These are phyloP conservation scores for Galerina marginata DNA, from an alignment of 768 basidiomycete genomes.

Conservation along the genomic window DNA sequence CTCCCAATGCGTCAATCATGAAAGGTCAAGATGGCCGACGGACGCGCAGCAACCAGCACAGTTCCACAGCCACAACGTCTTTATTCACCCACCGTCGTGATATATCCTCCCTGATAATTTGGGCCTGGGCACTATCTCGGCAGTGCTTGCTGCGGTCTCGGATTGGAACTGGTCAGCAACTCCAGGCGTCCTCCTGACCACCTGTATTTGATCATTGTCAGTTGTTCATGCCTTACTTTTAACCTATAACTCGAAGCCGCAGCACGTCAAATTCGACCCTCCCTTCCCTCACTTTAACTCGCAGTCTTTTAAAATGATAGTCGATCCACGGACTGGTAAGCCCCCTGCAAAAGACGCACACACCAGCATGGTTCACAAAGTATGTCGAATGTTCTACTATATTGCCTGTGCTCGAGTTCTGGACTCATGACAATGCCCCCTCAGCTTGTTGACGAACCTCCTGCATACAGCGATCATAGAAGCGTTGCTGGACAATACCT, in stretches of 20 bases:
- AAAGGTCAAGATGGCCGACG: too few relatives aligned
- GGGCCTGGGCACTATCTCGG: not conserved
- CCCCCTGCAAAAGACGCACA: not conserved
- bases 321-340: not conserved
- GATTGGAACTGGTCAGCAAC: not conserved
- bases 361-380: not conserved
- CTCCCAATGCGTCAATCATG: too few relatives aligned
- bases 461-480: conserved; percentile 26
- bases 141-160: conserved; percentile 8
- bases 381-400: not conserved
- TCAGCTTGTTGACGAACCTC: conserved; percentile 24
- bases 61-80: not conserved
- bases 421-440: not conserved
- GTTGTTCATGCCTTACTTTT: not conserved
- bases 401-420: not conserved
- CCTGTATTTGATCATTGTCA: not conserved
- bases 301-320: conserved; percentile 5
- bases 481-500: not conserved
- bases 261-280: not conserved
- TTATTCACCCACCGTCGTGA: not conserved
- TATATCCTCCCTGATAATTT: too few relatives aligned
- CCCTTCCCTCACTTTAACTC: not conserved
- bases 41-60: too few relatives aligned
- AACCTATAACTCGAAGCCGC: not conserved
- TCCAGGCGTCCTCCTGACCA: not conserved